These are phyloP conservation scores for Lasiodiplodia sp. DNA, from an alignment of 2,329 filamentous ascomycete species.

Conservation along the genomic window DNA sequence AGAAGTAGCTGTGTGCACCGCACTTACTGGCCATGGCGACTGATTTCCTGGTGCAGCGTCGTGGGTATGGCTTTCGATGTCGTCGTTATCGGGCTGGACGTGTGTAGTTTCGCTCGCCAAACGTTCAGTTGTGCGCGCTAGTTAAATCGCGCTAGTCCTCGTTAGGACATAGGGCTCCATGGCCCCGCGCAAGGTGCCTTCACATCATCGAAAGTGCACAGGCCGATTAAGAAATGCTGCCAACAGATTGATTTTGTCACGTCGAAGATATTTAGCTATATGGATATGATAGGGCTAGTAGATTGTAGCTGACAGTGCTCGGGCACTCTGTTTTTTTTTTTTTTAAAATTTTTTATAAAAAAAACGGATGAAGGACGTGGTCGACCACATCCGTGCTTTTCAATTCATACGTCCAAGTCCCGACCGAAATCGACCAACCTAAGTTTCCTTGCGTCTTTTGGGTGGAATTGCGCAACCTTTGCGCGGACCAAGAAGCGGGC, in stretches of 20 bases:
- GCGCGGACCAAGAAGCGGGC: conserved; percentile 62
- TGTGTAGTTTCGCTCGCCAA: conserved; percentile 27
- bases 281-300: too few species aligned
- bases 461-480: conserved; percentile 64
- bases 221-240: background rate
- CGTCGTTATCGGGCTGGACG: conserved; percentile 26
- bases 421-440: conserved; percentile 62
- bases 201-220: background rate
- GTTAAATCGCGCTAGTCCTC: background rate
- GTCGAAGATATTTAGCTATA: background rate
- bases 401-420: conserved; percentile 43
- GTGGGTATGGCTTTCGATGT: conserved; percentile 31
- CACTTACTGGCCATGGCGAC: conserved; percentile 76
- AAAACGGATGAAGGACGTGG: background rate
- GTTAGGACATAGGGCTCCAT: background rate
- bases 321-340: background rate
- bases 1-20: background rate
- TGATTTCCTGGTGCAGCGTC: conserved; percentile 38
- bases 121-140: conserved; percentile 26
- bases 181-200: background rate
- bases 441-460: conserved; percentile 60
- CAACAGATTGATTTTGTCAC: too few species aligned
- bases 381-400: background rate
- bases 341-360: too few species aligned
- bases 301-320: background rate